Base-by-base conservation (phyloP, 768 basidiomycete species). In the Pholiota microspora region DNA sequence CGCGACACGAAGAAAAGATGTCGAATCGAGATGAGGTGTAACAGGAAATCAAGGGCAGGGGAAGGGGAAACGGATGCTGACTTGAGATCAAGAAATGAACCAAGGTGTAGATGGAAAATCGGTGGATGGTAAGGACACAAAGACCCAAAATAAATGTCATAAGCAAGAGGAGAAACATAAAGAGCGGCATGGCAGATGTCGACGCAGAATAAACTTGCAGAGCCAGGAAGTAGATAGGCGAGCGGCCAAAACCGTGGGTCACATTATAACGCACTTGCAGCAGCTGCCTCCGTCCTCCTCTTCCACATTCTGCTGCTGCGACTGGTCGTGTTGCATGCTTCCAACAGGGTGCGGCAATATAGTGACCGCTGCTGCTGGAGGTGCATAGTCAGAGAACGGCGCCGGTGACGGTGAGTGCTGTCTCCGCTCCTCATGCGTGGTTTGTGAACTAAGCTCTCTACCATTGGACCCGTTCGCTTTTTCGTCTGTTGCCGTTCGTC, bases 181-280 rank as follows among this genome's bases (percentile, higher is more conserved):
- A n/a, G n/a, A n/a, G n/a, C n/a, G n/a, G n/a, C n/a, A n/a, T n/a
- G n/a, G n/a, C n/a, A n/a, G n/a, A n/a, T n/a, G n/a, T n/a, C n/a
- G n/a, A n/a, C n/a, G n/a, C n/a, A n/a, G n/a, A n/a, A n/a, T n/a
- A n/a, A n/a, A n/a, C n/a, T n/a, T n/a, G n/a, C n/a, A n/a, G n/a
- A n/a, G n/a, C n/a, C n/a, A n/a, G n/a, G n/a, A n/a, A n/a, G n/a
- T n/a, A n/a, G n/a, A n/a, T n/a, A n/a, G n/a, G n/a, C n/a, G n/a
- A n/a, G n/a, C n/a, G n/a, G n/a, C n/a, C n/a, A n/a, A n/a, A n/a
- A n/a, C n/a, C n/a, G n/a, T n/a, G n/a, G n/a, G n/a, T n/a, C 82
- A 92, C 90, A 92, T 92, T 68, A 92, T 79, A 61, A 89, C 72
- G 71, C 90, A 92, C 71, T 86, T 88, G 77, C 90, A 92, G 66